These are phyloP conservation scores for Gossypium schwendimanii DNA, from an alignment of 441 rosid genomes.

Conservation along the genomic window DNA sequence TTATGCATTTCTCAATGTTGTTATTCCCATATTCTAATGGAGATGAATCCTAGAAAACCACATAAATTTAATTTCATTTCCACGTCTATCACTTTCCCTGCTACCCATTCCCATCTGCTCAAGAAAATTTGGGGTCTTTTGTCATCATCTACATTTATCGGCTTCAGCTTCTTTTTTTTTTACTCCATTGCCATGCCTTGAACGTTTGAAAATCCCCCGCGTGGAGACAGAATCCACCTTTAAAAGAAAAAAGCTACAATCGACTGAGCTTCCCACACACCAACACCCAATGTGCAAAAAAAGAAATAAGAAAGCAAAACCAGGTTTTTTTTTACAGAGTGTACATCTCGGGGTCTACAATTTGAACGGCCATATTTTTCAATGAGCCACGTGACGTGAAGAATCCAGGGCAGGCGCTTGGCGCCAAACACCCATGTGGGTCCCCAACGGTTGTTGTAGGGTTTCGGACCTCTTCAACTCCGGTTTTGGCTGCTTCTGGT, in stretches of 20 bases:
- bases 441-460: background rate
- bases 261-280: no score
- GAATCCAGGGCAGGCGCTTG: slow-evolving; percentile 8
- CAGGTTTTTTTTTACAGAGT: no score
- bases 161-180: background rate
- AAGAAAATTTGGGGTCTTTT: background rate
- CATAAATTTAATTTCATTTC: background rate
- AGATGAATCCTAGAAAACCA: no score
- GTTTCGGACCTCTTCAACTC: slow-evolving; percentile 9
- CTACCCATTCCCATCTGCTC: background rate
- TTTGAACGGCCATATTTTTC: slow-evolving; percentile 37
- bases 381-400: slow-evolving; percentile 35
- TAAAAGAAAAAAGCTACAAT: no score
- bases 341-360: slow-evolving; percentile 20
- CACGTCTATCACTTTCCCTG: background rate
- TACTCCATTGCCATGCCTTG: background rate
- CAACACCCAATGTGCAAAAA: no score
- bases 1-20: slow-evolving; percentile 3
- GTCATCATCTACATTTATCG: background rate
- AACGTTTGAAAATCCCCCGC: slow-evolving; percentile 9
- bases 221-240: slow-evolving; percentile 17
- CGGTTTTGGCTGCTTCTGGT: background rate
- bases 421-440: slow-evolving; percentile 26
- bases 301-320: no score
- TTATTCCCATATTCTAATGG: background rate